These are phyloP conservation scores for Fistulifera pelliculosa DNA, from an alignment of 108 stramenopile species.

Conservation along the genomic window DNA sequence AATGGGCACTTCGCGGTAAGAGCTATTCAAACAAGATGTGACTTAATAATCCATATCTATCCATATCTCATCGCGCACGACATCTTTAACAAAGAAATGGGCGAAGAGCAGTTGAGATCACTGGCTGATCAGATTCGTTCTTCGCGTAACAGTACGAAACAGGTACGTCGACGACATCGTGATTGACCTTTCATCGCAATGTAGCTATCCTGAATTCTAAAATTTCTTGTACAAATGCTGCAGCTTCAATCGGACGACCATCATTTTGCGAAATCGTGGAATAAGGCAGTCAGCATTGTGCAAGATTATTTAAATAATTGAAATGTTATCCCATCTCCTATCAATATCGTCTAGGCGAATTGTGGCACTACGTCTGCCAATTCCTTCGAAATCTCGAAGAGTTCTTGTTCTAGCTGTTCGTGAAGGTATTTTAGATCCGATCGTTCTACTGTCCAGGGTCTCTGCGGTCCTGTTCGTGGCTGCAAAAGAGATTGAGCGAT, in stretches of 20 bases:
- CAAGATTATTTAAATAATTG: too few species aligned
- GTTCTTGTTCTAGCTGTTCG: slow-evolving; percentile 25
- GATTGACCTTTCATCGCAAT: too few species aligned
- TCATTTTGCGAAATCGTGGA: too few species aligned
- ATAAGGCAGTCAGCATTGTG: too few species aligned
- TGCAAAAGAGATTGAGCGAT: background rate
- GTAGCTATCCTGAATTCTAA: too few species aligned
- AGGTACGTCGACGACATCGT: too few species aligned
- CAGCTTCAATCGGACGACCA: too few species aligned
- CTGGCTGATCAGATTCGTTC: slow-evolving; percentile 1
- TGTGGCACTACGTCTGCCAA: slow-evolving; percentile 6
- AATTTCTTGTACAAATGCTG: too few species aligned
- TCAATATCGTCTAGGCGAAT: background rate
- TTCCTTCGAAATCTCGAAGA: slow-evolving; percentile 23
- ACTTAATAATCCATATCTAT: background rate
- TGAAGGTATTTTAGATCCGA: slow-evolving; percentile 20
- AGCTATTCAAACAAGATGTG: background rate
- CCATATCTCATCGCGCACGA: background rate
- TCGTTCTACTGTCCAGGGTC: slow-evolving; percentile 13
- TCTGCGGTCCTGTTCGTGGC: slow-evolving; percentile 14
- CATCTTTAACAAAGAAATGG: background rate
- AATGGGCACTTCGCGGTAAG: slow-evolving; percentile 33
- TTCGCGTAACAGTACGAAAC: background rate
- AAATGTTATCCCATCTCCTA: too few species aligned
- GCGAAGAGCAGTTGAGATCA: background rate